Evolutionary conservation across 192 early-diverging fungal species (phyloP).

Genomic region (Mycoemilia scoparia): DNA sequence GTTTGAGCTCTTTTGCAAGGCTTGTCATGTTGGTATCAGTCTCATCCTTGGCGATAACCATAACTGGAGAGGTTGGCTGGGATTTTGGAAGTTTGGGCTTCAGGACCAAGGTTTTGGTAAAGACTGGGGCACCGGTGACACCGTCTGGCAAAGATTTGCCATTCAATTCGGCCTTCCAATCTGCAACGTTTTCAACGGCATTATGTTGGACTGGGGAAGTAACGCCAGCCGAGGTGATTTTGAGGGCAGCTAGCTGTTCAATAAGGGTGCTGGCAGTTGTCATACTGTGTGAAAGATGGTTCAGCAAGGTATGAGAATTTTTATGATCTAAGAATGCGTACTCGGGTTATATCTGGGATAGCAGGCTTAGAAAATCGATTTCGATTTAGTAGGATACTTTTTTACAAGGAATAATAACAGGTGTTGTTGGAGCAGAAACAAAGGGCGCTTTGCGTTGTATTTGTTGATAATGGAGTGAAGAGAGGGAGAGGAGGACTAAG

Average conservation of each 20-base stretch:
- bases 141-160: constrained; percentile 9
- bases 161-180: constrained; percentile 32
- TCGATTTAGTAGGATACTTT: too few species aligned
- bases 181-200: constrained; percentile 32
- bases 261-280: too few species aligned
- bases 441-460: too few species aligned
- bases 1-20: constrained; percentile 31
- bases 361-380: too few species aligned
- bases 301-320: too few species aligned
- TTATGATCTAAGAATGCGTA: too few species aligned
- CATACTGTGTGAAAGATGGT: too few species aligned
- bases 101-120: constrained; percentile 57
- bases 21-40: constrained; percentile 31
- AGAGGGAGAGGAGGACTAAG: too few species aligned
- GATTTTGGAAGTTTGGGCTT: constrained; percentile 63
- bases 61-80: constrained; percentile 36
- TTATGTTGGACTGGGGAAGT: constrained; percentile 33
- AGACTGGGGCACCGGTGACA: constrained; percentile 8
- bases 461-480: too few species aligned
- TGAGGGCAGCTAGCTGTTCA: constrained; percentile 9
- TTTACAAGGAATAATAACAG: too few species aligned
- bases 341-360: too few species aligned
- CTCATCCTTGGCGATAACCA: constrained; percentile 40
- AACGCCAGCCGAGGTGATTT: constrained; percentile 6
- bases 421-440: too few species aligned